phyloP scores from a whole-genome alignment of 2,329 filamentous ascomycete species.

The Chaetothyriales sp. region DNA sequence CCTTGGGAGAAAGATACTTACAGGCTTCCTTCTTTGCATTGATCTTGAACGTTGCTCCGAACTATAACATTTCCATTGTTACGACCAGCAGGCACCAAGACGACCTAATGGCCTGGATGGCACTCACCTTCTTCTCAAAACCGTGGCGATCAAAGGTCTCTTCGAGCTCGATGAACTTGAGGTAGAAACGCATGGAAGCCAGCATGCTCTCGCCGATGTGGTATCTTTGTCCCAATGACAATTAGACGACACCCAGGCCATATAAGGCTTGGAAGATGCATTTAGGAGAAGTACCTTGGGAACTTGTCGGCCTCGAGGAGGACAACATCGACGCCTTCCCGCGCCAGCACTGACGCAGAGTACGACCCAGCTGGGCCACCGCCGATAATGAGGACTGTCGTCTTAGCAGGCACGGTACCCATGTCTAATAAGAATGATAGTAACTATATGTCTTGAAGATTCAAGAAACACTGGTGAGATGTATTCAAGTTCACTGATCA shows the following conservation, averaged over 20 bases:
- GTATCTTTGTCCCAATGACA: no score
- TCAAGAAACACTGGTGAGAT: no score
- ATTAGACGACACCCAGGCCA: no score
- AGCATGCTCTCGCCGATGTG: conserved; percentile 27
- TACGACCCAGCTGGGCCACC: conserved; percentile 26
- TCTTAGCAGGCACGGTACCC: no score
- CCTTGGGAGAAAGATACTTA: conserved; percentile 24
- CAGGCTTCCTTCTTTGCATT: conserved; percentile 22
- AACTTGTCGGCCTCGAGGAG: conserved; percentile 32
- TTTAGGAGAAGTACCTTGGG: conserved; percentile 26
- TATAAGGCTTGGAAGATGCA: no score
- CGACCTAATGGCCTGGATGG: no score
- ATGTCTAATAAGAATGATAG: no score
- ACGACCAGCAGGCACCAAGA: no score
- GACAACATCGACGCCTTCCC: conserved; percentile 32
- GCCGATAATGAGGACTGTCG: background rate
- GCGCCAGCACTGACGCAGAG: conserved; percentile 28
- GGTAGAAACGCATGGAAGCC: conserved; percentile 27
- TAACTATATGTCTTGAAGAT: no score
- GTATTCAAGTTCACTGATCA: no score
- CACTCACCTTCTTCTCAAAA: no score
- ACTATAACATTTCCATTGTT: no score
- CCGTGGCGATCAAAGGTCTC: conserved; percentile 27
- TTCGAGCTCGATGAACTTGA: conserved; percentile 32
- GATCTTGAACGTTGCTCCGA: conserved; percentile 29